Evolutionary conservation across 257 asterid genomes (phyloP), one percentile per base, ranked within the genome.

Genomic region (Plectranthus barbatus): DNA sequence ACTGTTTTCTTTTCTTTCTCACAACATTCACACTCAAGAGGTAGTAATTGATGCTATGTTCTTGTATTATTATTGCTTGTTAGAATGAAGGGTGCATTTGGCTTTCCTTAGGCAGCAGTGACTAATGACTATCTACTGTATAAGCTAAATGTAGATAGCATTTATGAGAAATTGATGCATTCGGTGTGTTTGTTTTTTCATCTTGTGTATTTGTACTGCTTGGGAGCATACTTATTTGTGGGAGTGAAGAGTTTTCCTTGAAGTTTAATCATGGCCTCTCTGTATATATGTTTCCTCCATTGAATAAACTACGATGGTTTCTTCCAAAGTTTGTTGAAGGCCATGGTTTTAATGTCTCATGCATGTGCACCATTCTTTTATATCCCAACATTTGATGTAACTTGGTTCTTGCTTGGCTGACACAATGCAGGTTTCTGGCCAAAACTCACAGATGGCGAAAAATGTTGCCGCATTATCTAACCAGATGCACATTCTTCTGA

Each of bases 371-470:
- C 6, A 12, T 56, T 56, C 15, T 17, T 29, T 56, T 5, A 15
- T 33, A 33, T 56, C 26, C 8, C 46, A 34, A 4, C 33, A 18
- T 24, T 36, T 42, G 29, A 4, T 20, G 47, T 51, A 37, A 20
- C 54, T 6, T n/a, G 14, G 57, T 46, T 62, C 46, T 47, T 56
- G 20, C 48, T 53, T 49, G 54, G 39, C 40, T 66, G 45, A 56
- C 26, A 1, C 40, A 23, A 26, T 57, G 83, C 86, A 86, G 95
- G 55, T 76, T 45, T 60, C 79, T n/a, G 82, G 82, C 7, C 62
- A 67, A 68, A 47, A 9, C 55, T 54, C 48, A 0, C 71, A 62
- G 21, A 15, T 17, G 31, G 61, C 57, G n/a, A 23, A 34, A 40
- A 71, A 66, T 60, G 53, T 74, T 57, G 76, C 64, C 17, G 23